A percentile compares a stretch with the other conserved stretches of the same genome.
These are phyloP conservation scores for Sclerotinia subarctica DNA, from an alignment of 2,329 filamentous ascomycete genomes.

Conservation along the genomic window DNA sequence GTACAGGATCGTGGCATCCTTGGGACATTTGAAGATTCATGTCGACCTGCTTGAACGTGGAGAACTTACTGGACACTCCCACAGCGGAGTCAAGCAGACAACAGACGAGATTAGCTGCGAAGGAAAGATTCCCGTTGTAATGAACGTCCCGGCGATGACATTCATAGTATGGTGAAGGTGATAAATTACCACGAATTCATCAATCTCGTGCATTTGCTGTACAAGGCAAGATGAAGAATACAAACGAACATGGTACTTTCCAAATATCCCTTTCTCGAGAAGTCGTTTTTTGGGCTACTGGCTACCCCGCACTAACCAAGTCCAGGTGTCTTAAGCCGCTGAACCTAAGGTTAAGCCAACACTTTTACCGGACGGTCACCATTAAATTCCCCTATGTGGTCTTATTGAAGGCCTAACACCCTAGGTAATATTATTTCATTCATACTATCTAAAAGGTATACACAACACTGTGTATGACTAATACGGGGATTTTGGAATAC, in stretches of 20 bases:
- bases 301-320: background rate
- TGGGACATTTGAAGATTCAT: too few species aligned
- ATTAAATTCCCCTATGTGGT: background rate
- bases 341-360: too few species aligned
- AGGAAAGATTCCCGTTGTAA: background rate
- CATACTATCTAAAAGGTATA: background rate
- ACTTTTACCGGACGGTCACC: too few species aligned
- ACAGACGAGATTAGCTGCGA: background rate
- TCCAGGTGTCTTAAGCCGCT: background rate
- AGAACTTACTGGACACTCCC: too few species aligned
- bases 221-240: background rate
- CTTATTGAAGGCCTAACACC: background rate
- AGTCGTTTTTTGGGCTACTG: too few species aligned
- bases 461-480: background rate
- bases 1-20: too few species aligned
- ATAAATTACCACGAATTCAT: background rate
- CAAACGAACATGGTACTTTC: background rate
- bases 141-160: background rate
- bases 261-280: background rate
- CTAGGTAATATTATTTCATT: too few species aligned
- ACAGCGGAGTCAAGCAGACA: background rate
- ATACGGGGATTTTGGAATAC: background rate
- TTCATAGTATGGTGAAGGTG: rapidly evolving
- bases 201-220: background rate
- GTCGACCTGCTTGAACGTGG: too few species aligned